These are phyloP conservation scores for Helichrysum umbraculigerum DNA, from an alignment of 129 eudicot genomes.

Conservation along the genomic window DNA sequence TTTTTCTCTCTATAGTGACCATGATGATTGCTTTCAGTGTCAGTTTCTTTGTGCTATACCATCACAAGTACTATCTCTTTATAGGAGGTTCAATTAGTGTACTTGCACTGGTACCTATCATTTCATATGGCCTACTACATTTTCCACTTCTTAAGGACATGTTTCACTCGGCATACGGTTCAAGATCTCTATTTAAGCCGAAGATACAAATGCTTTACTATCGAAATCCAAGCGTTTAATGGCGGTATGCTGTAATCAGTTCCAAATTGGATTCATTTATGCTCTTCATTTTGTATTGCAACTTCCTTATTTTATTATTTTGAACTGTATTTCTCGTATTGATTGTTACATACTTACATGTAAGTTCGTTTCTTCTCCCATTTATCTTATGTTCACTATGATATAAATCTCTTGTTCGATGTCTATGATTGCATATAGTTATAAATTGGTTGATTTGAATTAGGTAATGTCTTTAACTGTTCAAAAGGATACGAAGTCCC, in stretches of 20 bases:
- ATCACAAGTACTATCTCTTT: not conserved
- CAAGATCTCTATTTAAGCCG: slow-evolving; percentile 16
- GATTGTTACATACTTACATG: too few relatives aligned
- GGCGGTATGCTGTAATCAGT: not conserved
- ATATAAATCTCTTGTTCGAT: too few relatives aligned
- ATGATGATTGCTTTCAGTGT: slow-evolving; percentile 18
- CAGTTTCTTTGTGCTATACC: slow-evolving; percentile 20
- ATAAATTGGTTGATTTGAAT: too few relatives aligned
- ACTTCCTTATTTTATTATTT: too few relatives aligned
- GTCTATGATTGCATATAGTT: too few relatives aligned
- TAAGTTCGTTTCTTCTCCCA: too few relatives aligned
- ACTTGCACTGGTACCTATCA: not conserved
- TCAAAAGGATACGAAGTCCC: too few relatives aligned
- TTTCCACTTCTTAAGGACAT: slow-evolving; percentile 9
- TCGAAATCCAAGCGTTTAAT: not conserved
- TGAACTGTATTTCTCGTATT: too few relatives aligned
- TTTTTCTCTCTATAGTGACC: slow-evolving; percentile 11
- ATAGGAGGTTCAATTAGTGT: not conserved
- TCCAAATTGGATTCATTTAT: too few relatives aligned
- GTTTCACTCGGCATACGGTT: not conserved
- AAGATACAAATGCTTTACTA: slow-evolving; percentile 2
- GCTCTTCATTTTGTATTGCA: too few relatives aligned
- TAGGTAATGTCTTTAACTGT: too few relatives aligned
- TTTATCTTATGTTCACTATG: too few relatives aligned
- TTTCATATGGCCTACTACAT: not conserved